Evolutionary conservation across 2,329 filamentous ascomycete species (phyloP).

Genomic region (Cladophialophora psammophila): DNA sequence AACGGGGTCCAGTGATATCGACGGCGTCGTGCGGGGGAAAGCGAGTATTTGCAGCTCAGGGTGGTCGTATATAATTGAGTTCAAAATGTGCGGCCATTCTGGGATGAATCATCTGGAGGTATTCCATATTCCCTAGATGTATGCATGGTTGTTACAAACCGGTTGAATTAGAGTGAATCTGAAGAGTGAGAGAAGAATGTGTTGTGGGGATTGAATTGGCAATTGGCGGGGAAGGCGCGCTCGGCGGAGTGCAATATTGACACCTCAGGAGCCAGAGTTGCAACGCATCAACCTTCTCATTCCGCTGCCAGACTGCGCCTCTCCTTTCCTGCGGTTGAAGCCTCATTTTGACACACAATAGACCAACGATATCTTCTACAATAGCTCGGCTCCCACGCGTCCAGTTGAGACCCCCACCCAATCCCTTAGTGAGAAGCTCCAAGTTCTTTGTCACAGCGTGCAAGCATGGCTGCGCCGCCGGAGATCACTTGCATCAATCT

Average conservation of each 20-base stretch:
- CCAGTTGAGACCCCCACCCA: background rate
- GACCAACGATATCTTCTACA: background rate
- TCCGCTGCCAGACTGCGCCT: background rate
- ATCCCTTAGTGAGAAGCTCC: background rate
- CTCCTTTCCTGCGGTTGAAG: background rate
- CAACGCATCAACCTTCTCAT: background rate
- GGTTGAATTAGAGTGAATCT: too few relatives aligned
- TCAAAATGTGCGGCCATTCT: too few relatives aligned
- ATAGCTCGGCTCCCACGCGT: background rate
- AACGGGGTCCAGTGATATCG: background rate
- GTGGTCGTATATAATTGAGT: too few relatives aligned
- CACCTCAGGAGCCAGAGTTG: background rate
- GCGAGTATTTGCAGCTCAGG: too few relatives aligned
- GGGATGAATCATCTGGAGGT: too few relatives aligned
- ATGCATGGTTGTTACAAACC: too few relatives aligned
- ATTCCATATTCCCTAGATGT: too few relatives aligned
- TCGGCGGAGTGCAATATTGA: background rate
- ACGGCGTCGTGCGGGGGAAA: too few relatives aligned
- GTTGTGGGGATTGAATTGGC: too few relatives aligned
- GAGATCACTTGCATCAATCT: slow-evolving; percentile 72
- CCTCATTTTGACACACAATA: background rate
- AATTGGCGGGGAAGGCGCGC: too few relatives aligned
- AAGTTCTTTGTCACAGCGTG: background rate
- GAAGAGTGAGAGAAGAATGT: too few relatives aligned
- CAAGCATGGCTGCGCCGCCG: slow-evolving; percentile 73